These are phyloP conservation scores for Corymbia citriodora DNA, from an alignment of 441 rosid species.

Conservation along the genomic window DNA sequence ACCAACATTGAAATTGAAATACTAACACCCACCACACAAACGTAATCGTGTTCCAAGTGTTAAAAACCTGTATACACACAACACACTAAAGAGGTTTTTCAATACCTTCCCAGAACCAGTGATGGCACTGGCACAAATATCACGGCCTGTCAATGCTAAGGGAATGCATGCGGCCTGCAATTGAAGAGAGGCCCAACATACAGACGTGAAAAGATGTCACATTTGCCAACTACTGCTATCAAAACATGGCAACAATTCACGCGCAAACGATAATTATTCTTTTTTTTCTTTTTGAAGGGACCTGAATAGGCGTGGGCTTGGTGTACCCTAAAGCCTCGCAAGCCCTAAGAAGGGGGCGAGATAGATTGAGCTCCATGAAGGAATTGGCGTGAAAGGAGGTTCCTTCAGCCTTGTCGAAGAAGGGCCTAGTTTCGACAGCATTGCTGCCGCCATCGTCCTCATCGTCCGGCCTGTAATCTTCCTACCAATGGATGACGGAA, in stretches of 20 bases:
- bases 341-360: constrained; percentile 90
- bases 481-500: constrained; percentile 22
- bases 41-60: background rate
- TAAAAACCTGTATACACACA: background rate
- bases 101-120: constrained; percentile 97
- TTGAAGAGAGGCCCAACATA: background rate
- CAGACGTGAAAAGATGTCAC: background rate
- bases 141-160: constrained; percentile 79
- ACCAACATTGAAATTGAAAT: background rate
- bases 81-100: background rate
- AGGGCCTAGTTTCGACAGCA: constrained; percentile 40
- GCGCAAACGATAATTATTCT: background rate
- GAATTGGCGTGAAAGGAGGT: constrained; percentile 79
- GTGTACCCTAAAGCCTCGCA: constrained; percentile 84
- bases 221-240: background rate
- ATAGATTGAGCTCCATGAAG: constrained; percentile 84
- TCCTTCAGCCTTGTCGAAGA: constrained; percentile 65
- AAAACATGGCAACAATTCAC: background rate
- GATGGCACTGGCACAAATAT: constrained; percentile 93
- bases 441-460: constrained; percentile 34
- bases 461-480: constrained; percentile 55
- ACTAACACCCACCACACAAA: background rate
- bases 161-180: constrained; percentile 88
- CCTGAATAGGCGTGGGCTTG: constrained; percentile 98
- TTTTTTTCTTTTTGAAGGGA: background rate